A percentile compares a stretch with the other conserved stretches of the same genome.
Conservation (phyloP, 768 basidiomycete genomes). For the Mycena maculata region DNA sequence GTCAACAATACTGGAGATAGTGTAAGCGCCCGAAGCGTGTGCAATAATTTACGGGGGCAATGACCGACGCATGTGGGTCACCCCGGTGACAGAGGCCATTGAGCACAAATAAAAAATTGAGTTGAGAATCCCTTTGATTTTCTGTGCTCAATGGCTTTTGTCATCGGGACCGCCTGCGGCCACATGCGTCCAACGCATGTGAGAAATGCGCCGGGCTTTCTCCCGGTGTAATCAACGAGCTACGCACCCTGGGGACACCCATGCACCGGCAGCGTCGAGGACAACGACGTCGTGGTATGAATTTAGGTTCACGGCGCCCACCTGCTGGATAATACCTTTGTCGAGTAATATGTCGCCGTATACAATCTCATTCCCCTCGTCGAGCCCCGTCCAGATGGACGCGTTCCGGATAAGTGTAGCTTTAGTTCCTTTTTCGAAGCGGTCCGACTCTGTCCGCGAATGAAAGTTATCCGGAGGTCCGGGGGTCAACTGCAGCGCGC, state of each 20-base stretch:
- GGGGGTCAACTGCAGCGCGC: slow-evolving; percentile 19
- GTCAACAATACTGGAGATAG: slow-evolving; percentile 53
- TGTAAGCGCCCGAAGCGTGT: slow-evolving; percentile 42
- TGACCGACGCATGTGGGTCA: too few species aligned
- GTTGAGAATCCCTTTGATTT: too few species aligned
- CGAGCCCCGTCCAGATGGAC: slow-evolving; percentile 80
- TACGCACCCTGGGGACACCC: slow-evolving; percentile 70
- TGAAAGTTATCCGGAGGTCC: slow-evolving; percentile 49
- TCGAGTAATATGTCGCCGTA: slow-evolving; percentile 71
- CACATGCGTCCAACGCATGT: too few species aligned
- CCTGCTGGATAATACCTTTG: slow-evolving; percentile 68
- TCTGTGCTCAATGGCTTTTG: too few species aligned
- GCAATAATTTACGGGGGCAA: too few species aligned
- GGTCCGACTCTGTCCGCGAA: slow-evolving; percentile 58
- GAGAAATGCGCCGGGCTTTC: too few species aligned
- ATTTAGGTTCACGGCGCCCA: slow-evolving; percentile 55
- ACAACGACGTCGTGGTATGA: slow-evolving; percentile 41
- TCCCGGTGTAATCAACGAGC: slow-evolving; percentile 52
- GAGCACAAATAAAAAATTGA: too few species aligned
- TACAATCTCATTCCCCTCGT: slow-evolving; percentile 66
- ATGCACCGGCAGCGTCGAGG: slow-evolving; percentile 71
- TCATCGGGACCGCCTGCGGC: too few species aligned
- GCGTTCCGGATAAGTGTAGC: slow-evolving; percentile 73
- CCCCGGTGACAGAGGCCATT: too few species aligned
- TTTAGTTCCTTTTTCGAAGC: slow-evolving; percentile 64